Evolutionary conservation across 1,284 basidiomycete genomes (phyloP).

Genomic region (Abortiporus biennis): DNA sequence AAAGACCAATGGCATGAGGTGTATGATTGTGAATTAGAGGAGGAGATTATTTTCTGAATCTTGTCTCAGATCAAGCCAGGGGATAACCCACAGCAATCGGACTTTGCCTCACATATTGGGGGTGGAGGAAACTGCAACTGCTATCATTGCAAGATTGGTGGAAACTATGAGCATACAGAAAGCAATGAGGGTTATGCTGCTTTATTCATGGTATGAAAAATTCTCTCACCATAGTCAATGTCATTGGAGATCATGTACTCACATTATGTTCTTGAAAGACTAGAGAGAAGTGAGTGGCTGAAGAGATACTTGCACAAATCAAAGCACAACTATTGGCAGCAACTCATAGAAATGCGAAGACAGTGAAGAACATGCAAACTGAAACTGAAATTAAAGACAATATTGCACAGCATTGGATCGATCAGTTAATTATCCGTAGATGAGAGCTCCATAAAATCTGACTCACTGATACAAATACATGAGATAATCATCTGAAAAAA

Average conservation of each 20-base stretch:
- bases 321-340: constrained; percentile 17
- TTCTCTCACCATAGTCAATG: too few relatives aligned
- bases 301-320: too few relatives aligned
- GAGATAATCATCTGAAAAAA: constrained; percentile 7
- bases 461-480: constrained; percentile 3
- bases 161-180: constrained; percentile 18
- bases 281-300: too few relatives aligned
- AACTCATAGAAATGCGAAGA: constrained; percentile 11
- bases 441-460: constrained; percentile 12
- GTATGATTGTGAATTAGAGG: constrained; percentile 23
- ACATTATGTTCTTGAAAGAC: too few relatives aligned
- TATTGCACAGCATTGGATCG: constrained; percentile 27
- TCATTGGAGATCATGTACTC: too few relatives aligned
- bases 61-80: constrained; percentile 27
- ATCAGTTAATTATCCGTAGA: constrained; percentile 18
- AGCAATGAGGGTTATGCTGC: constrained; percentile 22
- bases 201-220: constrained; percentile 19
- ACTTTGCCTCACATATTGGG: constrained; percentile 34
- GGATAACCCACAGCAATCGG: constrained; percentile 39
- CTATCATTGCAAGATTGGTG: constrained; percentile 19
- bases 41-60: constrained; percentile 25
- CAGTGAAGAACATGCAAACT: constrained; percentile 16
- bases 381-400: constrained; percentile 31
- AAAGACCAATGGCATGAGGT: constrained; percentile 15
- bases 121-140: constrained; percentile 31